Evolutionary conservation across 1,284 basidiomycete species (phyloP), one percentile per base, ranked within the genome.

Genomic region (Boletellus deceptivus): DNA sequence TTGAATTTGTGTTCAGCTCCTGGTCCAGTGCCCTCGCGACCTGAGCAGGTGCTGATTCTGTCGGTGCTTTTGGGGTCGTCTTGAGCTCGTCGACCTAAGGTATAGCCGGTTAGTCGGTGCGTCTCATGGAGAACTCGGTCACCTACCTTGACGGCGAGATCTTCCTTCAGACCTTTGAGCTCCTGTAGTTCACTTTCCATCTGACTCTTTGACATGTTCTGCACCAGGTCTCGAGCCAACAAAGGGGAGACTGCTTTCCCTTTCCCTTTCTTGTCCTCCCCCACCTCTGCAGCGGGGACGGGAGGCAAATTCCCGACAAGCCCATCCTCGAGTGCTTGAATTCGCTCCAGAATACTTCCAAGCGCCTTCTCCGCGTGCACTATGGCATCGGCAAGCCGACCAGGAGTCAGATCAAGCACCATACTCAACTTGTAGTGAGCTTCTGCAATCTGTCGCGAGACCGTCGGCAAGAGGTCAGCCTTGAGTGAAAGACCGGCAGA

Each of bases 351-450:
- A 10, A 94, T 86, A 53, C 89, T 91, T 55, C 82, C 79, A 8
- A 91, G 71, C 0, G 92, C 91, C 49, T 80, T 79, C 67, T 89
- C 82, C 3, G 89, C 90, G 54, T 95, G 91, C 14, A 69, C 59
- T 37, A 96, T 88, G 0, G 92, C 85, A 46, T 89, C 87, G n/a
- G 82, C 74, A 2, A 93, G 79, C 9, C 85, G 79, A 4, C 89
- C 87, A 0, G 90, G 81, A 0, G 89, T 90, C 41, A 94, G 79
- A 68, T 96, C 93, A 35, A 93, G 83, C 7, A 89, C 91, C 60
- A 93, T 91, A 61, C 87, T 90, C 55, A 95, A 78, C 65, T 93
- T 93, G 67, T 93, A 95, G 67, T 94, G 91, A 3, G 86, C 89
- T 65, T 91, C 89, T 0, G 93, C 91, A 59, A 95, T 84, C 59